Evolutionary conservation across 331 rosid genomes (phyloP), one percentile per base, ranked within the genome.

Genomic region (Acacia pycnantha): DNA sequence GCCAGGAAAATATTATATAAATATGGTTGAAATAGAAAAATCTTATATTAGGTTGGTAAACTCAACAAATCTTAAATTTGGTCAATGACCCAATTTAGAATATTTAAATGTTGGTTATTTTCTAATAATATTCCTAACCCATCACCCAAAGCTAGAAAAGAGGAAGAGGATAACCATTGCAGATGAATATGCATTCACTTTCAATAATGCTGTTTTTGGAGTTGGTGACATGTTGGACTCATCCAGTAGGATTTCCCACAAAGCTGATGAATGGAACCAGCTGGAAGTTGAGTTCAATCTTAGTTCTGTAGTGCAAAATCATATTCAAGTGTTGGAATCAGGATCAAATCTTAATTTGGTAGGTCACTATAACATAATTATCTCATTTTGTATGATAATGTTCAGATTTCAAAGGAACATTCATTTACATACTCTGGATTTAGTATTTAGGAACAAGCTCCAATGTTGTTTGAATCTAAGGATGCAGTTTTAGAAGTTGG

Each of bases 201-300:
- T 58, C 24, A 84, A 81, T 29, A 79, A 83, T 74, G 86, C 74
- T 75, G 77, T 48, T 4, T 56, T 79, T 77, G 79, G 37, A 80
- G 79, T 82, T 58, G 82, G 79, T 43, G 80, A 90, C 79, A 68
- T 74, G 31, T 62, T 66, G 46, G 77, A 77, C 80, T 88, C 84
- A 43, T 82, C 94, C 72, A 31, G 76, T 72, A 85, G 83, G 82
- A 50, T 77, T 83, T 79, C 87, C 58, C 82, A 64, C 68, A 82
- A 81, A 83, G 71, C 73, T 78, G 87, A 79, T 48, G 85, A 82
- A n/a, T 85, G 91, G 94, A 75, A 82, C 73, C 48, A n/a, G n/a
- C n/a, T 83, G 53, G 88, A 82, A 53, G 86, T 92, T 86, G 90
- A 87, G 85, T 87, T 88, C 84, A 81, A 81, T 73, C 81, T 85